Percentiles rank a stretch among this genome's conserved stretches.
Conservation (phyloP, 2,329 filamentous ascomycete species). For the Aspergillus sergii region DNA sequence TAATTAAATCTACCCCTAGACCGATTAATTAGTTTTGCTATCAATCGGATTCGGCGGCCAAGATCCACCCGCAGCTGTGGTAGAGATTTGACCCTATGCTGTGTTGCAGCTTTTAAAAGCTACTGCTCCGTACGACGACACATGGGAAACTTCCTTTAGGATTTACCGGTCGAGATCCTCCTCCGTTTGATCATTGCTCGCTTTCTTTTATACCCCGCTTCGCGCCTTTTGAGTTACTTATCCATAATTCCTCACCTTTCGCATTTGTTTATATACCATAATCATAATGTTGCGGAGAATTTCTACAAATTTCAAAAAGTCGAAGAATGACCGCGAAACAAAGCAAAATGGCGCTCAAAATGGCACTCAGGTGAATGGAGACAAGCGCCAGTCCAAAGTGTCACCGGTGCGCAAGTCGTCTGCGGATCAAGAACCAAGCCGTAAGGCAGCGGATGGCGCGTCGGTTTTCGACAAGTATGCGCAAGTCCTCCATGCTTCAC, state of each 20-base stretch:
- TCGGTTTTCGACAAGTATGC: constrained; percentile 48
- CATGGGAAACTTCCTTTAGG: neutral
- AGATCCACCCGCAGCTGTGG: constrained; percentile 12
- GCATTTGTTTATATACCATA: constrained; percentile 5
- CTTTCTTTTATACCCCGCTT: constrained; percentile 16
- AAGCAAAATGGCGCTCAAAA: constrained; percentile 28
- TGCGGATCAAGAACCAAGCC: constrained; percentile 31
- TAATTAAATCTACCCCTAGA: constrained; percentile 1
- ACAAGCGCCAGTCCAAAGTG: constrained; percentile 38
- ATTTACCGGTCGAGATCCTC: constrained; percentile 2
- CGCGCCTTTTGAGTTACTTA: neutral
- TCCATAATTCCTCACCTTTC: neutral
- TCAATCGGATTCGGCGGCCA: constrained; percentile 18
- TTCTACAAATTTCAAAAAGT: constrained; percentile 43
- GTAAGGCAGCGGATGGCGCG: constrained; percentile 44
- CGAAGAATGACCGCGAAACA: constrained; percentile 38
- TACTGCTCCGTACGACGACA: constrained; percentile 10
- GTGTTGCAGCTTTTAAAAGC: constrained; percentile 20
- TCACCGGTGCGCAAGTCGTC: constrained; percentile 27
- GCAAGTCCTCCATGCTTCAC: constrained; percentile 56
- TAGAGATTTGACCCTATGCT: constrained; percentile 12
- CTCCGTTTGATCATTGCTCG: neutral
- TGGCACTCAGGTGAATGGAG: constrained; percentile 22
- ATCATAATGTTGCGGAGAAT: constrained; percentile 44
- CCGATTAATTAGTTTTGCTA: constrained; percentile 12